Base-by-base conservation (phyloP, 2,329 filamentous ascomycete species). In the Calonectria hongkongensis region DNA sequence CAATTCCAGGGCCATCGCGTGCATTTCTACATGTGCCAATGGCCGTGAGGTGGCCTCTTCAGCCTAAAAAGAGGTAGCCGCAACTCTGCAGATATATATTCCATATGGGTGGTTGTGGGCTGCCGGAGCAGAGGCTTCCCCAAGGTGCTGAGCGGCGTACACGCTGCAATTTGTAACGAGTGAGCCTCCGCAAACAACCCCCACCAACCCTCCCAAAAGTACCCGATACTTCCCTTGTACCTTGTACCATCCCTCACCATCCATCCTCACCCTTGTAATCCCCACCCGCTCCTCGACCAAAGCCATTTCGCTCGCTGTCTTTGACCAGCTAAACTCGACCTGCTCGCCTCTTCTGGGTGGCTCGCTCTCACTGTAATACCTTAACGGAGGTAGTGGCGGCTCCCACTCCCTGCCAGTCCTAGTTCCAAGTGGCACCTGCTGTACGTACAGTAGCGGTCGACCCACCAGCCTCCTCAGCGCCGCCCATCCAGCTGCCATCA, bases 381-480 rank as follows among this genome's bases (percentile, higher is more conserved):
- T 47, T 47, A 28, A 30, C 43, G 41, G 43, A 45, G 18, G 43
- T 25, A 12, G 30, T 48, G 28, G 41, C 45, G 62, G 62, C 62
- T 65, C 63, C 25, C 47, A 41, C 54, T 60, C 54, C 54, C 15
- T 60, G 54, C 39, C 54, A 60, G 54, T 60, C 54, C 54, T 60
- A 41, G 54, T 60, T 60, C 54, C 36, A 60, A 30, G 54, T 60
- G 54, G 54, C 56, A 50, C 21, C 41, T 67, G 54, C 30, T 28
- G 2, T 45, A 48, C 50, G 33, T 13, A 48, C 50, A 45, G 33
- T 45, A 27, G 27, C 43, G 28, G 12, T 78, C 71, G 77, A 63
- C 62, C 73, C 66, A 74, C 77, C 76, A 79, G 73, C 76, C 77
- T 77, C 74, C 77, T 74, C 74, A 60, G 70, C 71, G 36, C 64